Base-by-base conservation (phyloP, 2,329 filamentous ascomycete genomes). In the Penicillium concentricum region DNA sequence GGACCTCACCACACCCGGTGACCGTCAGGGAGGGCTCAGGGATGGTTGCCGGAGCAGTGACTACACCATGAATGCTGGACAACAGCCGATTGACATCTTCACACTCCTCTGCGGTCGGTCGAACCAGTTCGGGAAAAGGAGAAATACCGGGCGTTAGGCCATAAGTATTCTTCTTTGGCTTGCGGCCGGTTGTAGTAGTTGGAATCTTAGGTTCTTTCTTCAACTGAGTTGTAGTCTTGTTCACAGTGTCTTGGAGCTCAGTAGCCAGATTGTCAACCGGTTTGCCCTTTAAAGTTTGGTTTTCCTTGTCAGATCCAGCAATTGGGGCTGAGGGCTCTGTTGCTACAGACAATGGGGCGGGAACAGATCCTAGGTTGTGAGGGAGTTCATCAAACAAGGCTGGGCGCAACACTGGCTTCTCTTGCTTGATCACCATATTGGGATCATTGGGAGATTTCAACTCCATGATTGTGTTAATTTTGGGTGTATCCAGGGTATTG, bases 1-100 rank as follows among this genome's bases (percentile, higher is more conserved):
- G 85, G 1, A 87, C 84, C 69, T 87, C 85, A 34, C 85, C 85
- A 61, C 85, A 88, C 18, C 91, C 91, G 13, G 91, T 85, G 4
- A 90, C 81, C 8, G 85, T 84, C 6, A 89, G 78, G 5, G 89
- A 90, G 0, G 90, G 88, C 5, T 83, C 78, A 1, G 89, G 88
- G 9, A 92, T 84, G 1, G 79, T 82, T n/a, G 84, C 78, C 0
- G 91, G 91, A 1, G 83, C 80, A 45, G 78, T 77, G 15, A 88
- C 81, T 52, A 84, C 79, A 2, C 88, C 89, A 66, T 95, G 90
- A 0, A 85, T 71, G 13, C 79, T 78, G 1, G 85, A 82, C 0
- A 95, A 81, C 2, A 93, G 76, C 1, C 78, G 75, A 54, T 86
- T 83, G 5, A 93, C 88, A 65, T 88, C 81, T 60, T 87, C 80